phyloP scores from a whole-genome alignment of 305 asterid genomes.

The Stenogyne calaminthoides region DNA sequence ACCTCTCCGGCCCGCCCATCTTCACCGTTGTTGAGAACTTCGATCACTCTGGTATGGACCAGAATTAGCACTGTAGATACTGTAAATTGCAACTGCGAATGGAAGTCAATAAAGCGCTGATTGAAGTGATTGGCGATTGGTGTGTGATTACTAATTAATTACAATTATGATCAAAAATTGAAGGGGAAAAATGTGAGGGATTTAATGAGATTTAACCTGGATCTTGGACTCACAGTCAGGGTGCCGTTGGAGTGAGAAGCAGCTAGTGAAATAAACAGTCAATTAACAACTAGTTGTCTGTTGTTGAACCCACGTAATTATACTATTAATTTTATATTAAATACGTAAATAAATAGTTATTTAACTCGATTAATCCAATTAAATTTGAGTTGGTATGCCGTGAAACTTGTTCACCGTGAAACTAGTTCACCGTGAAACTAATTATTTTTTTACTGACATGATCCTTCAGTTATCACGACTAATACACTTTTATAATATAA shows the following conservation, averaged over 20 bases:
- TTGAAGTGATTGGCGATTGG: constrained; percentile 11
- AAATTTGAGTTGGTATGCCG: too few species aligned
- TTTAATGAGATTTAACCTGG: constrained; percentile 23
- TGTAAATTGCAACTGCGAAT: constrained; percentile 1
- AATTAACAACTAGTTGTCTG: too few species aligned
- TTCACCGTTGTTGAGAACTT: constrained; percentile 20
- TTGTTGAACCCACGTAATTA: too few species aligned
- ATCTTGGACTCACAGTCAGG: constrained; percentile 30
- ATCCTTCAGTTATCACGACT: too few species aligned
- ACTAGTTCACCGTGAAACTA: too few species aligned
- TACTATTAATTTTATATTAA: too few species aligned
- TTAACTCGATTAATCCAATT: too few species aligned
- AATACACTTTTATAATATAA: too few species aligned
- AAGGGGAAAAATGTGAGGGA: neutral
- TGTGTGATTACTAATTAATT: constrained; percentile 16
- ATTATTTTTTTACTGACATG: too few species aligned
- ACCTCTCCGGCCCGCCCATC: constrained; percentile 54
- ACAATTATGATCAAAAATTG: neutral
- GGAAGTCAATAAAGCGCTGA: neutral
- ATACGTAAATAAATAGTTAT: too few species aligned
- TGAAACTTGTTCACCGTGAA: too few species aligned
- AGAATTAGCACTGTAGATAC: neutral
- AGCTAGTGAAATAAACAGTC: neutral
- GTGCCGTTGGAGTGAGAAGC: neutral
- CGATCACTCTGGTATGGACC: constrained; percentile 16